These are phyloP conservation scores for Elongisporangium prolatum DNA, from an alignment of 352 stramenopile species.

Conservation along the genomic window DNA sequence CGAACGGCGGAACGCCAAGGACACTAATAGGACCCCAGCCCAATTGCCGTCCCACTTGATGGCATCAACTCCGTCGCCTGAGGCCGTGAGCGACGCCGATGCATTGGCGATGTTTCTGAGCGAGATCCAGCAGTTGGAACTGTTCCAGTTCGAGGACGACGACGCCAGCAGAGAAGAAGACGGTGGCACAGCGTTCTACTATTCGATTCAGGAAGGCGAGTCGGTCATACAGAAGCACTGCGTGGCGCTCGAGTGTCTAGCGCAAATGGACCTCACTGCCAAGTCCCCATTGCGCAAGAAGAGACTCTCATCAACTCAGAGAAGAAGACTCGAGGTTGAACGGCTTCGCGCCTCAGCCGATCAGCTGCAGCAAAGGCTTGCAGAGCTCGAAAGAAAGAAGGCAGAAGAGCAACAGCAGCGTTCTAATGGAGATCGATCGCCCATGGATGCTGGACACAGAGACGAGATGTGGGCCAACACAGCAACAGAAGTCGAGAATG, in stretches of 20 bases:
- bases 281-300: background rate
- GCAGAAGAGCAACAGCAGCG: background rate
- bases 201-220: background rate
- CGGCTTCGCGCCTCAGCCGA: background rate
- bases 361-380: background rate
- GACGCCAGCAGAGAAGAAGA: background rate
- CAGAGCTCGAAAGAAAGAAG: background rate
- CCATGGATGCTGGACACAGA: background rate
- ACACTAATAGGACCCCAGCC: background rate
- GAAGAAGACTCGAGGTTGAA: background rate
- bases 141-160: background rate
- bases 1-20: background rate
- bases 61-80: background rate
- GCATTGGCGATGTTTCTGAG: background rate
- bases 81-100: background rate
- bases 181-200: background rate
- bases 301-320: background rate
- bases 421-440: background rate
- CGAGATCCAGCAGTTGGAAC: background rate
- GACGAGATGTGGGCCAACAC: background rate
- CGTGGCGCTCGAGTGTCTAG: background rate
- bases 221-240: background rate
- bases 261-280: background rate
- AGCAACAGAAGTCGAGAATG: background rate
- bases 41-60: background rate